Percentiles rank a stretch among this genome's conserved stretches.
These are phyloP conservation scores for Chlamydomonas incerta DNA, from an alignment of 139 green algal genomes.

Conservation along the genomic window DNA sequence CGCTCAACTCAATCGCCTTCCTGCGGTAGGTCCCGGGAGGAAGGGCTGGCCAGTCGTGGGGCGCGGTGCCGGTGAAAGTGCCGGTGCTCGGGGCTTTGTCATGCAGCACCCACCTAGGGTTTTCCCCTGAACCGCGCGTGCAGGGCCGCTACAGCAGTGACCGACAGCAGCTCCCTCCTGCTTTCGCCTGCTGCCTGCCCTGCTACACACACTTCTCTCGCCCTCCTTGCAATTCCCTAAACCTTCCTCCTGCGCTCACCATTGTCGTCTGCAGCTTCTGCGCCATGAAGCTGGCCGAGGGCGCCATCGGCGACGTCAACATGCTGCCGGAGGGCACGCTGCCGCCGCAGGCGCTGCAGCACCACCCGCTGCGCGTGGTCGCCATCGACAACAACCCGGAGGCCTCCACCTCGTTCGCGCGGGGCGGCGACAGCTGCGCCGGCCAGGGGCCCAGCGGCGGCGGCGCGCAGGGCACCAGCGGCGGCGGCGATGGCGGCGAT, in stretches of 20 bases:
- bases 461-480: not conserved
- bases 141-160: too few relatives aligned
- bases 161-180: too few relatives aligned
- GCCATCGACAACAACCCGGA: slow-evolving; percentile 44
- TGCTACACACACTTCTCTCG: too few relatives aligned
- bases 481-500: not conserved
- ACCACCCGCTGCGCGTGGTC: slow-evolving; percentile 53
- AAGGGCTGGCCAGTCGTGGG: too few relatives aligned
- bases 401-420: slow-evolving; percentile 9
- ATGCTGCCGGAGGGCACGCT: slow-evolving; percentile 57
- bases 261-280: slow-evolving; percentile 78
- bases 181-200: too few relatives aligned
- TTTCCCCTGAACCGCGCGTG: too few relatives aligned
- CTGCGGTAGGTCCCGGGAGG: slow-evolving; percentile 80
- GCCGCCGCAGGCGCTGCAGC: slow-evolving; percentile 5
- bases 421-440: not conserved
- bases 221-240: too few relatives aligned
- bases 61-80: too few relatives aligned
- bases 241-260: not conserved
- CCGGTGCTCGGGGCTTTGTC: too few relatives aligned
- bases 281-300: slow-evolving; percentile 95
- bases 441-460: not conserved
- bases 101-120: too few relatives aligned
- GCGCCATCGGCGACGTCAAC: slow-evolving; percentile 84
- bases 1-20: slow-evolving; percentile 97